A percentile compares a stretch with the other conserved stretches of the same genome.
Evolutionary conservation across 202 grass and related monocot species (phyloP).

Genomic region (Carex arenaria): DNA sequence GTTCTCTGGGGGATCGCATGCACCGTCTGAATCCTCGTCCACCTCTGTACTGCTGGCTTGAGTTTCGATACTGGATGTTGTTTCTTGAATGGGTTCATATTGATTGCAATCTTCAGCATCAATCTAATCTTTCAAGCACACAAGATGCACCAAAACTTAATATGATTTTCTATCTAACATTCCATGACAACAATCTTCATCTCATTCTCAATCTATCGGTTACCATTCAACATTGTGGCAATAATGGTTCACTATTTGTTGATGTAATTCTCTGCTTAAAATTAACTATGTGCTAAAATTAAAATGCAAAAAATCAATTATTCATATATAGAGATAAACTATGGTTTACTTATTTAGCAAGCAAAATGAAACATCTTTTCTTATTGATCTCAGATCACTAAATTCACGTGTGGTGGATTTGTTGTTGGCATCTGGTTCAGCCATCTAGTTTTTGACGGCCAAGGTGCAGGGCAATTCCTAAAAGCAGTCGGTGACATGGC

Average conservation of each 20-base stretch:
- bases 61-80: too few relatives aligned
- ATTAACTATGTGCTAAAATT: not conserved
- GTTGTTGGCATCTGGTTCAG: constrained; percentile 79
- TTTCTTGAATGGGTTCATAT: too few relatives aligned
- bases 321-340: too few relatives aligned
- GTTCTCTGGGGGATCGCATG: too few relatives aligned
- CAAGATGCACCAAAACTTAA: too few relatives aligned
- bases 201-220: not conserved
- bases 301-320: not conserved
- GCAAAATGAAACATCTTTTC: constrained; percentile 4
- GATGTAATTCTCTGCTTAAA: not conserved
- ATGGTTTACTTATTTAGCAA: too few relatives aligned
- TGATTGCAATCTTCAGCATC: too few relatives aligned
- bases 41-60: too few relatives aligned
- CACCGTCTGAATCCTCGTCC: too few relatives aligned
- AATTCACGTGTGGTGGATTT: constrained; percentile 76
- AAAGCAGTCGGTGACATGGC: constrained; percentile 34
- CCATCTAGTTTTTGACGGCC: constrained; percentile 80
- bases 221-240: not conserved
- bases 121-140: too few relatives aligned
- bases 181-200: not conserved
- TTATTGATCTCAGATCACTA: constrained; percentile 22
- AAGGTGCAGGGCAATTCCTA: constrained; percentile 34
- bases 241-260: not conserved
- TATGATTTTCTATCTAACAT: not conserved